Conservation (phyloP, 306 rosid species). For the Ochetophila trinervis region DNA sequence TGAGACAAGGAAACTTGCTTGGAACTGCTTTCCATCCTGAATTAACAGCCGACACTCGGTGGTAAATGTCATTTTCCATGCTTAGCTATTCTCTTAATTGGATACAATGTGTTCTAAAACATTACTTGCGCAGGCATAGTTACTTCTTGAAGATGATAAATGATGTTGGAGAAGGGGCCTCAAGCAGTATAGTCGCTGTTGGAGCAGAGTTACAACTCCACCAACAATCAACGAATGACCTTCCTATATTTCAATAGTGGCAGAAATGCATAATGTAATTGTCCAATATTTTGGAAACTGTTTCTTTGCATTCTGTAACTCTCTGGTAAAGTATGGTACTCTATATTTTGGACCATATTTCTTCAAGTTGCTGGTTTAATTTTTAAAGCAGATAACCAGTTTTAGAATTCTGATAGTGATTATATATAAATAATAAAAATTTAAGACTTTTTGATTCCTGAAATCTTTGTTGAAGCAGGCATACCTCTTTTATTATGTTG, state of each 20-base stretch:
- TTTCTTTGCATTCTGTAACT: background rate
- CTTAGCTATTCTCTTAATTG: background rate
- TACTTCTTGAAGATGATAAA: constrained; percentile 76
- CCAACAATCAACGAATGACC: constrained; percentile 47
- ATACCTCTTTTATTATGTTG: background rate
- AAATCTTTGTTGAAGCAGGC: background rate
- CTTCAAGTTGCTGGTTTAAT: background rate
- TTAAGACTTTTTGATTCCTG: background rate
- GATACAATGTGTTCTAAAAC: constrained; percentile 33
- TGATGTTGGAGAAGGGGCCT: constrained; percentile 50
- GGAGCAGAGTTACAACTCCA: constrained; percentile 21
- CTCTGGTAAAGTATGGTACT: background rate
- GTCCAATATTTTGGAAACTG: background rate
- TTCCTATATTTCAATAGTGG: constrained; percentile 65
- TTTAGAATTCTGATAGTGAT: constrained; percentile 9
- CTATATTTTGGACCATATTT: background rate
- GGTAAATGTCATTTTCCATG: constrained; percentile 41
- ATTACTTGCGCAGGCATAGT: constrained; percentile 74
- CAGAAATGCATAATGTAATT: constrained; percentile 1
- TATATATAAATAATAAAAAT: background rate
- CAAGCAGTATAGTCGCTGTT: constrained; percentile 44
- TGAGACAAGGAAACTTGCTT: constrained; percentile 79
- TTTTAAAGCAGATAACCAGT: background rate
- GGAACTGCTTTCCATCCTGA: constrained; percentile 98
- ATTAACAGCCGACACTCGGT: constrained; percentile 88